Evolutionary conservation across 306 rosid species (phyloP), one percentile per base, ranked within the genome.

Genomic region (Fragaria vesca): DNA sequence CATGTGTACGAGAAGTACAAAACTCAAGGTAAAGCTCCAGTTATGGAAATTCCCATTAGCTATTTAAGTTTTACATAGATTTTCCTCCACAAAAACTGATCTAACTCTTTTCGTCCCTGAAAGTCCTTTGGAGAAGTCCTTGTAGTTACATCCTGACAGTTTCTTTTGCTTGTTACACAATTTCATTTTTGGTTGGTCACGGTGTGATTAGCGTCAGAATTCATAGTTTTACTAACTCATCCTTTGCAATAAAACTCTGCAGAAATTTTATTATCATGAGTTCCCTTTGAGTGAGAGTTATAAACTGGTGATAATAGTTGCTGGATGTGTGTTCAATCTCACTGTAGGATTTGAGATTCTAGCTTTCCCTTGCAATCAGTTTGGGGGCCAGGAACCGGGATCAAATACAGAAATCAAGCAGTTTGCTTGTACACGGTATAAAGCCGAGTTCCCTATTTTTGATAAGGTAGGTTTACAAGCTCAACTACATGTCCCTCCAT

Each of bases 331-430:
- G 51, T 61, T 76, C 70, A 21, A 32, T 58, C 70, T 75, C 48
- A 76, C 83, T 84, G 83, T 82, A 96, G 99, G 99, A 76, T 83
- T 95, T 70, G 97, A 95, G 90, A 77, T 95, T 79, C 86, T 95
- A 77, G 99, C 99, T 77, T 95, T 95, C 85, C 99, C 99, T 36
- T 93, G 97, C 91, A 95, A 95, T 87, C 99, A 95, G 83, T 95
- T 95, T 85, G 99, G 99, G 34, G 88, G 92, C 80, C 98, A 95
- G 83, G 99, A 95, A 78, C 99, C 99, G 8, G 99, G 97, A 71
- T 85, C 97, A 75, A 95, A 93, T 75, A 78, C 89, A n/a, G 93
- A 95, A 60, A 95, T 95, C 87, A 95, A 95, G 89, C 87, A 95
- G 83, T 90, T 95, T 81, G 98, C 96, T 74, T 95, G 99, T 86